Conservation (phyloP, 2,329 filamentous ascomycete genomes). For the Ascochyta rabiei region DNA sequence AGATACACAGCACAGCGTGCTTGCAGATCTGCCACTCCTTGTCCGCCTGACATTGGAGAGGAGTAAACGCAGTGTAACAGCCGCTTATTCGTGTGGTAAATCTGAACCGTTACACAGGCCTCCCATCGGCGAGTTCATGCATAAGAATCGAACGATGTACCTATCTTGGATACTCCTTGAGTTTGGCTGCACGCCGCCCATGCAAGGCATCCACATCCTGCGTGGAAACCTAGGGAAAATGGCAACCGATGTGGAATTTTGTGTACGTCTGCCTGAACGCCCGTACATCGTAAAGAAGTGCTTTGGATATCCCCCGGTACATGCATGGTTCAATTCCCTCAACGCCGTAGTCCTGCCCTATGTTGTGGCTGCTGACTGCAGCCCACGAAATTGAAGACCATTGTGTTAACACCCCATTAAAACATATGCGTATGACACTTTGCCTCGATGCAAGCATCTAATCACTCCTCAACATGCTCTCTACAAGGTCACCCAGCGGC, state of each 20-base stretch:
- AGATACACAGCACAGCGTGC: neutral
- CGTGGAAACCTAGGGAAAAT: neutral
- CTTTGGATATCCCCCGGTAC: constrained; percentile 10
- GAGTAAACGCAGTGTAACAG: constrained; percentile 11
- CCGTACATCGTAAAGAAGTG: constrained; percentile 14
- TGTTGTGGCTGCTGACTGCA: neutral
- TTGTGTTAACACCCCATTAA: neutral
- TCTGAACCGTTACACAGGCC: constrained; percentile 2
- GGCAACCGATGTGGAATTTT: neutral
- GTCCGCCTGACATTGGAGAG: neutral
- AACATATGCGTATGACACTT: neutral
- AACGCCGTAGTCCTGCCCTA: constrained; percentile 12
- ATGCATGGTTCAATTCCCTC: constrained; percentile 5
- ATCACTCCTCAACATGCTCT: constrained; percentile 96
- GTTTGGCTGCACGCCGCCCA: neutral
- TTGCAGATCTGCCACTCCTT: neutral
- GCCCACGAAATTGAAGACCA: neutral
- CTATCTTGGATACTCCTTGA: neutral
- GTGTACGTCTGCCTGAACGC: neutral
- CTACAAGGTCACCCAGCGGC: constrained; percentile 90
- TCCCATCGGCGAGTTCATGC: constrained; percentile 11
- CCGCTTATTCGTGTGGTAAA: constrained; percentile 8
- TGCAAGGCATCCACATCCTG: neutral
- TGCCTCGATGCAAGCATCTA: constrained; percentile 45
- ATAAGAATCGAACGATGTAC: neutral